Conservation (phyloP, 2,329 filamentous ascomycete genomes). For the Colletotrichum sp. region DNA sequence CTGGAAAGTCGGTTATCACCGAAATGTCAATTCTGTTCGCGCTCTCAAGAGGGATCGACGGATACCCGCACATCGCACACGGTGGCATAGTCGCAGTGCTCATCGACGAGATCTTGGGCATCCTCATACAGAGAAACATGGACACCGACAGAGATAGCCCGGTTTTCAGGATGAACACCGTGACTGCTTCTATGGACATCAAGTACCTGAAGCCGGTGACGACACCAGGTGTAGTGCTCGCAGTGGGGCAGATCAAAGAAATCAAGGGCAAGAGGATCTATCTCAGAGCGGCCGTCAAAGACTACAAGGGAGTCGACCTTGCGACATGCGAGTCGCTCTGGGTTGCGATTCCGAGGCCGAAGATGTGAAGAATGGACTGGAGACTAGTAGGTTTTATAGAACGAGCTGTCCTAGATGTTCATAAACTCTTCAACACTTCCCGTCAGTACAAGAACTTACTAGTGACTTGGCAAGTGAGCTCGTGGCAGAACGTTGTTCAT, state of each 20-base stretch:
- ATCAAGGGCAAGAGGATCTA: slow-evolving; percentile 38
- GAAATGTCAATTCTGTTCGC: slow-evolving; percentile 35
- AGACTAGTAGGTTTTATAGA: background rate
- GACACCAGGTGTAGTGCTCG: slow-evolving; percentile 32
- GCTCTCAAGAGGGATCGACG: slow-evolving; percentile 37
- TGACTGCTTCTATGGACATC: slow-evolving; percentile 40
- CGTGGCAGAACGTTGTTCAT: fast-evolving
- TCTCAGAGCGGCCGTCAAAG: slow-evolving; percentile 33
- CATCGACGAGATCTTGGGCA: slow-evolving; percentile 41
- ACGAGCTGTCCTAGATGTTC: background rate
- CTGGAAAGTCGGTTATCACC: slow-evolving; percentile 24
- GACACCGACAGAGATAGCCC: slow-evolving; percentile 34
- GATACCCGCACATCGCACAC: slow-evolving; percentile 37
- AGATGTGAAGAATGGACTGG: background rate
- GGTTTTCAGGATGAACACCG: slow-evolving; percentile 30
- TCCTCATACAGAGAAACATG: slow-evolving; percentile 39
- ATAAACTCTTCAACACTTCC: background rate
- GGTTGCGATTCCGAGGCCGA: slow-evolving; percentile 3
- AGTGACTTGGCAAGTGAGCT: background rate
- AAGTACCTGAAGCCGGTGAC: slow-evolving; percentile 37
- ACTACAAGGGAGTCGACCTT: slow-evolving; percentile 32
- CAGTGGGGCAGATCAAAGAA: slow-evolving; percentile 34
- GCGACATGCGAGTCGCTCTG: slow-evolving; percentile 28
- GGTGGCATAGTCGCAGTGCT: slow-evolving; percentile 40
- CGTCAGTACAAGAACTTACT: background rate